phyloP scores from a whole-genome alignment of 2,329 filamentous ascomycete genomes.

The Cladophialophora chaetospira region DNA sequence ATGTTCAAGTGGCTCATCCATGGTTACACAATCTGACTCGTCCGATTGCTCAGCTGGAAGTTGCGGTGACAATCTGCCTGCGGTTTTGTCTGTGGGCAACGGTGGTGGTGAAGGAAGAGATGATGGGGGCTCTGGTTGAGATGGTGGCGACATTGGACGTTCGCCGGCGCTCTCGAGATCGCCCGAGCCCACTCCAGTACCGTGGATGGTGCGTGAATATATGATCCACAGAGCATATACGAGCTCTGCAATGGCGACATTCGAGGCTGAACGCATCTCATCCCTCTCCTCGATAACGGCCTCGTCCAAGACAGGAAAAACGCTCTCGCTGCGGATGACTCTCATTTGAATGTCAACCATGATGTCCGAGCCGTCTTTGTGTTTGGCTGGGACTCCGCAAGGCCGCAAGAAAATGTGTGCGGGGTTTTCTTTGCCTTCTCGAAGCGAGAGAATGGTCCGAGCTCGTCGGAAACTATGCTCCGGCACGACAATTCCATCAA shows the following conservation, averaged over 20 bases:
- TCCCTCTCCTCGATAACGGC: slow-evolving; percentile 66
- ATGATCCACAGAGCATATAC: slow-evolving; percentile 97
- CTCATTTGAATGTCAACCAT: slow-evolving; percentile 96
- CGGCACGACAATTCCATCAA: slow-evolving; percentile 94
- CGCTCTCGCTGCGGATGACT: slow-evolving; percentile 85
- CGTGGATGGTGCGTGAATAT: slow-evolving; percentile 90
- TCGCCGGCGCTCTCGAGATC: slow-evolving; percentile 58
- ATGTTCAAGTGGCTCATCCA: slow-evolving; percentile 46
- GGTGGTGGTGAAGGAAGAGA: slow-evolving; percentile 46
- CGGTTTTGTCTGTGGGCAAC: slow-evolving; percentile 34
- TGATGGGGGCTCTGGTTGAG: slow-evolving; percentile 77
- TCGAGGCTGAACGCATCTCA: slow-evolving; percentile 50
- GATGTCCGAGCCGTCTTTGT: slow-evolving; percentile 87
- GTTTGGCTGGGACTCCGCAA: slow-evolving; percentile 78
- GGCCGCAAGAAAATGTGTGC: slow-evolving; percentile 78
- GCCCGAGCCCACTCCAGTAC: slow-evolving; percentile 64
- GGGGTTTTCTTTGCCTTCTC: slow-evolving; percentile 78
- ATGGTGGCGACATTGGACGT: slow-evolving; percentile 69
- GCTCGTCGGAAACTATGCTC: slow-evolving; percentile 95
- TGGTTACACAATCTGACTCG: slow-evolving; percentile 54
- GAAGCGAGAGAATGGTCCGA: slow-evolving; percentile 77
- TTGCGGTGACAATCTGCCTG: slow-evolving; percentile 44
- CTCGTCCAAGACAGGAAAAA: slow-evolving; percentile 59
- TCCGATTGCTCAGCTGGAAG: slow-evolving; percentile 37
- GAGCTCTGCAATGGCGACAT: slow-evolving; percentile 67